Evolutionary conservation across 768 basidiomycete genomes (phyloP).

Genomic region (Mycena sanguinolenta): DNA sequence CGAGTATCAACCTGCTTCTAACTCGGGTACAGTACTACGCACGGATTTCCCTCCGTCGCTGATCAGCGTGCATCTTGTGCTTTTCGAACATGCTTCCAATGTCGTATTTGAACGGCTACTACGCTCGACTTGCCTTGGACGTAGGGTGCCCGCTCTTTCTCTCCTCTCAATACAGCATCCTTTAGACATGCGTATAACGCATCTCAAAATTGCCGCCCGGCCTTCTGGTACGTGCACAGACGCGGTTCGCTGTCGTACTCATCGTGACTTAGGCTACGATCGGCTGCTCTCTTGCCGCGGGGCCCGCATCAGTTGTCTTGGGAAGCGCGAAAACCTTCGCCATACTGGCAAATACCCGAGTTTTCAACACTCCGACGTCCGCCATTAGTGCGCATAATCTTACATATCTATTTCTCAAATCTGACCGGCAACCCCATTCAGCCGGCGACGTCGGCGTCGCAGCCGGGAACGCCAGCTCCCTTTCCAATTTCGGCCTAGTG

Average conservation of each 20-base stretch:
- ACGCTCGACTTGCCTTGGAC: not conserved
- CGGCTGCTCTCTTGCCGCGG: slow-evolving; percentile 7
- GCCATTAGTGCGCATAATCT: slow-evolving; percentile 8
- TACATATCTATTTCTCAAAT: not conserved
- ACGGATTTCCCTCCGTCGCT: slow-evolving; percentile 4
- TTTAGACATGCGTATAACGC: not conserved
- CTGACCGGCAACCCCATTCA: not conserved
- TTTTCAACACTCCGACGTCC: slow-evolving; percentile 5
- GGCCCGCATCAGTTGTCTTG: slow-evolving; percentile 10
- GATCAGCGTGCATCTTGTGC: slow-evolving; percentile 3
- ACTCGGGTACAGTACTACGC: not conserved
- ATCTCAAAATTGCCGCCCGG: slow-evolving; percentile 5
- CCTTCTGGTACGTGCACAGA: slow-evolving; percentile 4
- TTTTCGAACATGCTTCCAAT: slow-evolving; percentile 3
- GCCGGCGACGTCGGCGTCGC: slow-evolving; percentile 13
- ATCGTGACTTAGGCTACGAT: slow-evolving; percentile 8
- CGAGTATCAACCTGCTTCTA: slow-evolving; percentile 2
- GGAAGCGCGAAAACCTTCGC: slow-evolving; percentile 14
- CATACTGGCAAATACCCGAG: slow-evolving; percentile 8
- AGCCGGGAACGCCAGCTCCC: not conserved
- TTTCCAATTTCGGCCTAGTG: slow-evolving; percentile 11
- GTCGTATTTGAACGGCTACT: slow-evolving; percentile 1
- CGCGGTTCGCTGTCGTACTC: slow-evolving; percentile 2
- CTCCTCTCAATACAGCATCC: not conserved
- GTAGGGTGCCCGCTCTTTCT: not conserved